Conservation (phyloP, 2,329 filamentous ascomycete genomes). For the Monosporascus sp. region DNA sequence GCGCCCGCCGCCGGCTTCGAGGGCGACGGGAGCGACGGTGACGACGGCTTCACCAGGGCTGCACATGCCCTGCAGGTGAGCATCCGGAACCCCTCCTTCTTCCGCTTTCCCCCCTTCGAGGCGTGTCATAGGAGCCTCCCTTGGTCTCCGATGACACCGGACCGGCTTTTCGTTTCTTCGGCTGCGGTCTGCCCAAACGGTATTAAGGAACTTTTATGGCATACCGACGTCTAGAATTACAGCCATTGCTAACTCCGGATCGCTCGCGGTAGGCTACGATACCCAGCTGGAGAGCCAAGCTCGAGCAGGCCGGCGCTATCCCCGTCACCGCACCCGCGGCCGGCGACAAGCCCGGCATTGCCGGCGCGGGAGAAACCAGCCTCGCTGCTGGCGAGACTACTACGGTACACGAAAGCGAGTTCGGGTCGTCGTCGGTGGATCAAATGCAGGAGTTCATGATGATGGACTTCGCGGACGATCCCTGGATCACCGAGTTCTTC, state of each 20-base stretch:
- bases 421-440: neutral
- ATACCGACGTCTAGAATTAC: too few relatives aligned
- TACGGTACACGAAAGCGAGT: too few relatives aligned
- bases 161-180: too few relatives aligned
- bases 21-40: constrained; percentile 6
- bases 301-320: constrained; percentile 13
- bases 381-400: neutral
- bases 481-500: constrained; percentile 7
- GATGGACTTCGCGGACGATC: constrained; percentile 6
- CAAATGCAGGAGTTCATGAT: constrained; percentile 1
- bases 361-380: neutral
- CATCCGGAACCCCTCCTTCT: too few relatives aligned
- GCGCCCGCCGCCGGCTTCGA: constrained; percentile 13
- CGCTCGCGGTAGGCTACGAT: constrained; percentile 6
- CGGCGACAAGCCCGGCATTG: neutral
- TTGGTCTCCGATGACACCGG: too few relatives aligned
- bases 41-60: constrained; percentile 18
- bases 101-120: too few relatives aligned
- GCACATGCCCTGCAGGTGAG: constrained; percentile 10
- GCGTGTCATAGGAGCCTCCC: too few relatives aligned
- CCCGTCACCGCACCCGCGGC: neutral
- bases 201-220: too few relatives aligned
- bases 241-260: too few relatives aligned
- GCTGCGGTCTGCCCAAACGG: too few relatives aligned
- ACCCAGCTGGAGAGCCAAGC: constrained; percentile 15